phyloP scores from a whole-genome alignment of 2,329 filamentous ascomycete species.

The Neocucurbitaria cava region DNA sequence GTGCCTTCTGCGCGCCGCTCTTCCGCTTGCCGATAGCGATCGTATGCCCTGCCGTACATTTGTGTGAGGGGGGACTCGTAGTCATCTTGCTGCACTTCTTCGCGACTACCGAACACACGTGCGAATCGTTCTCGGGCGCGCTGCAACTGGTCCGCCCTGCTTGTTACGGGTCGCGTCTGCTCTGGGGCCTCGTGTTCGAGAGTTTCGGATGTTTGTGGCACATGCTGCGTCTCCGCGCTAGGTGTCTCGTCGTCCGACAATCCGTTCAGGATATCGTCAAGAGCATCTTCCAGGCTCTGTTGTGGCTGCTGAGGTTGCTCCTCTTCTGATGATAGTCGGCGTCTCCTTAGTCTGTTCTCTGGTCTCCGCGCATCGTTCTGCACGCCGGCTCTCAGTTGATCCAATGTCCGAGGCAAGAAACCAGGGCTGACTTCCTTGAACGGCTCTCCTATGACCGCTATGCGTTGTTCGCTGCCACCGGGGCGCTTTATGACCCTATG shows the following conservation, averaged over 20 bases:
- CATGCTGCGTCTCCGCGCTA: background rate
- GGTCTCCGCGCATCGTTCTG: slow-evolving; percentile 37
- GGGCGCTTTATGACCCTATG: slow-evolving; percentile 50
- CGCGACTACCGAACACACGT: slow-evolving; percentile 55
- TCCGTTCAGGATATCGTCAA: slow-evolving; percentile 43
- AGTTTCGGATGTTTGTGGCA: slow-evolving; percentile 2
- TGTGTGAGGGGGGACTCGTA: slow-evolving; percentile 58
- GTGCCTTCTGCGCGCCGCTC: slow-evolving; percentile 34
- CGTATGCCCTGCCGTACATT: slow-evolving; percentile 55
- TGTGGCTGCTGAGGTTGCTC: slow-evolving; percentile 31
- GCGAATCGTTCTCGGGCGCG: slow-evolving; percentile 36
- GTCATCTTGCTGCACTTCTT: slow-evolving; percentile 56
- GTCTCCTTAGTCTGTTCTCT: slow-evolving; percentile 37
- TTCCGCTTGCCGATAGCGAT: slow-evolving; percentile 54
- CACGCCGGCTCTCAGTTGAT: slow-evolving; percentile 49
- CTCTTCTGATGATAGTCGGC: slow-evolving; percentile 31
- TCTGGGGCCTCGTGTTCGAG: slow-evolving; percentile 7
- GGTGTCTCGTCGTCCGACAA: slow-evolving; percentile 26
- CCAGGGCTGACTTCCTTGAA: slow-evolving; percentile 56
- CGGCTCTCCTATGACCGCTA: slow-evolving; percentile 57
- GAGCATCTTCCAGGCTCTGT: slow-evolving; percentile 42
- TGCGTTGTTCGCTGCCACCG: slow-evolving; percentile 54
- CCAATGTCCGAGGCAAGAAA: slow-evolving; percentile 54
- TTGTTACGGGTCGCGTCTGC: slow-evolving; percentile 19
- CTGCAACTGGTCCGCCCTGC: slow-evolving; percentile 26